A percentile compares a stretch with the other conserved stretches of the same genome.
Evolutionary conservation across 345 rosid genomes (phyloP).

Genomic region (Raphanus raphanistrum): DNA sequence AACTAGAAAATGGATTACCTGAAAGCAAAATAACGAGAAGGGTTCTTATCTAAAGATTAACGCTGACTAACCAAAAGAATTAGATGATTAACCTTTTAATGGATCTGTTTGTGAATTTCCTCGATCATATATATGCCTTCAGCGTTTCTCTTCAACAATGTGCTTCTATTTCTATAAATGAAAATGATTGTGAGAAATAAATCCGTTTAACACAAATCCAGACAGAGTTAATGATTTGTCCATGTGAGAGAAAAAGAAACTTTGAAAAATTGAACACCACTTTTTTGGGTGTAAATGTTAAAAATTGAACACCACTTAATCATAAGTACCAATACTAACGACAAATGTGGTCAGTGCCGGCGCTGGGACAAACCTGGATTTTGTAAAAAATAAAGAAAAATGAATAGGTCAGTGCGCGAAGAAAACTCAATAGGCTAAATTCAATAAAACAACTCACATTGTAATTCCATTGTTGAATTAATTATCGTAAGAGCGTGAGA

Average conservation of each 20-base stretch:
- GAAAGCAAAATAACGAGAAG: neutral
- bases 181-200: neutral
- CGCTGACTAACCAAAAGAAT: neutral
- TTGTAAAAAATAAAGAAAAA: neutral
- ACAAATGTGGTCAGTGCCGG: neutral
- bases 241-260: neutral
- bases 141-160: neutral
- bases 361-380: constrained; percentile 8
- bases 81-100: neutral
- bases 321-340: neutral
- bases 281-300: no score
- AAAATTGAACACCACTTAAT: neutral
- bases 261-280: neutral
- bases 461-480: constrained; percentile 24
- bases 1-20: neutral
- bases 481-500: constrained; percentile 24
- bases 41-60: neutral
- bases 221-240: neutral
- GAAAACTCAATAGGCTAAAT: neutral
- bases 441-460: constrained; percentile 6
- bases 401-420: neutral
- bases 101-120: neutral
- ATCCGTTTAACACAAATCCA: neutral
- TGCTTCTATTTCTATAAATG: neutral
- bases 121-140: neutral